Evolutionary conservation across 306 rosid species (phyloP), one percentile per base, ranked within the genome.

Genomic region (Dryas drummondii): DNA sequence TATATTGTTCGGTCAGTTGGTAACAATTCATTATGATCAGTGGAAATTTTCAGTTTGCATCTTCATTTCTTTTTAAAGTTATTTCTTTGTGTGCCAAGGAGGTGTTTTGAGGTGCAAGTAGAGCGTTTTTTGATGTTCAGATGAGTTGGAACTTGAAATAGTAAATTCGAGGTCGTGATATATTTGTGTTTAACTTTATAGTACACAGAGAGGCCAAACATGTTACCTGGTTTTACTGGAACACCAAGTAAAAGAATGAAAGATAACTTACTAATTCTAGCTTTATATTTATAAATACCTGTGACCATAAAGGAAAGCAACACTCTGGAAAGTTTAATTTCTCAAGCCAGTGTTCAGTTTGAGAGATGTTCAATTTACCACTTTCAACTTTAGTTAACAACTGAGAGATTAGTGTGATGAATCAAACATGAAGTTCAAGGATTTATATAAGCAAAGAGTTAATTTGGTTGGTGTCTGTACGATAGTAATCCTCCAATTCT

Each of bases 91-190:
- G 42, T 10, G 63, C 52, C 8, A 51, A 26, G 54, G n/a, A 16
- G 51, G 69, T 74, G 78, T 53, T 37, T 73, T 5, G 51, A 6
- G 54, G 70, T 46, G 53, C 37, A 66, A 12, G 15, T 66, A n/a
- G 13, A 42, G 48, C 26, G 15, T 45, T 45, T 45, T 41, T 17
- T 51, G 56, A 67, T 3, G 44, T 15, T 15, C 26, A 58, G 16
- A 37, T 61, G 10, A 61, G 66, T 61, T 61, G 66, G 40, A 61
- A 61, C 47, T 14, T 61, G 19, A 10, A 67, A 51, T 22, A 32
- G 41, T 26, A 45, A 47, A 66, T 66, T 66, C 7, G 32, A 42
- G 3, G 37, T 66, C 50, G n/a, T 17, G 53, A 42, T 32, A 52
- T 17, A 65, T 65, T n/a, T 65, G 14, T 16, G 6, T 65, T 16